Conservation (phyloP, 2,329 filamentous ascomycete genomes). For the Aspergillus flavus region DNA sequence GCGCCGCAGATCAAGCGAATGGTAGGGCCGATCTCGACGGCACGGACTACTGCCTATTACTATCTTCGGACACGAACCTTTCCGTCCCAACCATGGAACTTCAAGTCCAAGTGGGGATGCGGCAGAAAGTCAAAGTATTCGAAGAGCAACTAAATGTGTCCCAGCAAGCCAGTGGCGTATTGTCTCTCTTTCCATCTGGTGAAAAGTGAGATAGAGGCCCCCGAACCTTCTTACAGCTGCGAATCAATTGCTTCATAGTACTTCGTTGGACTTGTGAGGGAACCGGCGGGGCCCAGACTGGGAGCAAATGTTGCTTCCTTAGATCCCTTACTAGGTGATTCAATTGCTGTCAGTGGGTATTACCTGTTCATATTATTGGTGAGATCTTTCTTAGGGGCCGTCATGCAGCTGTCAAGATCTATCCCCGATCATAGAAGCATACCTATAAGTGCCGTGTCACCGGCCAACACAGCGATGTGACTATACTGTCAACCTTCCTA, state of each 20-base stretch:
- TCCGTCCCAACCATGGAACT: not conserved
- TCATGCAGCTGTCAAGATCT: not conserved
- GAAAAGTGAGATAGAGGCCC: not conserved
- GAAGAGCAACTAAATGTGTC: not conserved
- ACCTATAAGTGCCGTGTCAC: slow-evolving; percentile 1
- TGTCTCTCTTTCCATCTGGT: not conserved
- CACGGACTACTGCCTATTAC: not conserved
- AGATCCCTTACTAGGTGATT: not conserved
- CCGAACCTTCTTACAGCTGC: not conserved
- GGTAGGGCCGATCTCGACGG: not conserved
- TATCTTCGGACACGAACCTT: not conserved
- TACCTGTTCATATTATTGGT: not conserved
- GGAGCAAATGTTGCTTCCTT: not conserved
- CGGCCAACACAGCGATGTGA: not conserved
- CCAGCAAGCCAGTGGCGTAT: not conserved
- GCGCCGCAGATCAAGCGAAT: not conserved
- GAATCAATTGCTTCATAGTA: not conserved
- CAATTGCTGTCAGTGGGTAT: not conserved
- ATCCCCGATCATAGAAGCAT: slow-evolving; percentile 1
- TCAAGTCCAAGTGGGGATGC: not conserved
- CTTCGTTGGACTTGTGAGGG: not conserved
- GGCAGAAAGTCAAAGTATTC: not conserved
- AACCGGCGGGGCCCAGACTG: not conserved
- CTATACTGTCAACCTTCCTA: not conserved
- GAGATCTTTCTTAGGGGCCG: not conserved